phyloP scores from a whole-genome alignment of 1,139 yeast species.

The Scheffersomyces titani region DNA sequence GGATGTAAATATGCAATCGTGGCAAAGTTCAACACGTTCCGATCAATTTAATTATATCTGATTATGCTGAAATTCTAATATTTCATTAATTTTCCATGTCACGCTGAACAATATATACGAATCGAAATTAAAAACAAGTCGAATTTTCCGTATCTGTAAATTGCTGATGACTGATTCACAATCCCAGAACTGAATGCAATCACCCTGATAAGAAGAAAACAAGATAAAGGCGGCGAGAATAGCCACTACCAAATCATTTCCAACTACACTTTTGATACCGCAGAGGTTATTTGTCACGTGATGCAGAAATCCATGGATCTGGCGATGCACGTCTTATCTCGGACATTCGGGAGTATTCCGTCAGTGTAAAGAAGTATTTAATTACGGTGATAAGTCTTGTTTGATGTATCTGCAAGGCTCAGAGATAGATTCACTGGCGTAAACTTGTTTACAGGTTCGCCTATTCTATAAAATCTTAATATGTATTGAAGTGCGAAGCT shows the following conservation, averaged over 20 bases:
- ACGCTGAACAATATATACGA: not conserved
- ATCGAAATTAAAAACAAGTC: not conserved
- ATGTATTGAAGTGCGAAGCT: not conserved
- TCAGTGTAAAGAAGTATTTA: too few relatives aligned
- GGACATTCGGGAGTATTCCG: not conserved
- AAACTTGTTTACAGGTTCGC: not conserved
- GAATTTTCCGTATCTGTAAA: not conserved
- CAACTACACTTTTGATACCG: not conserved
- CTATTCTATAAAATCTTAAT: not conserved
- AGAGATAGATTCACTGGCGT: not conserved
- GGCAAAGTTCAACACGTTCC: not conserved
- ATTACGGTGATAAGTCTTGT: too few relatives aligned
- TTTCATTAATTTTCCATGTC: too few relatives aligned
- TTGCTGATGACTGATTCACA: not conserved
- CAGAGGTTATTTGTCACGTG: not conserved
- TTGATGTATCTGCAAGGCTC: not conserved
- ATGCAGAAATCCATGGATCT: not conserved
- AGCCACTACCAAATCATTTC: not conserved
- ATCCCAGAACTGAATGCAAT: not conserved
- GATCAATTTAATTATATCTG: not conserved
- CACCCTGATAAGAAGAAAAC: not conserved
- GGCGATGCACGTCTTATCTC: not conserved
- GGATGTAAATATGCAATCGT: not conserved
- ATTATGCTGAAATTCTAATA: not conserved
- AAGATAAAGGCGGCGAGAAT: not conserved